Evolutionary conservation across 257 asterid genomes (phyloP).

Genomic region (Solanum dulcamara): DNA sequence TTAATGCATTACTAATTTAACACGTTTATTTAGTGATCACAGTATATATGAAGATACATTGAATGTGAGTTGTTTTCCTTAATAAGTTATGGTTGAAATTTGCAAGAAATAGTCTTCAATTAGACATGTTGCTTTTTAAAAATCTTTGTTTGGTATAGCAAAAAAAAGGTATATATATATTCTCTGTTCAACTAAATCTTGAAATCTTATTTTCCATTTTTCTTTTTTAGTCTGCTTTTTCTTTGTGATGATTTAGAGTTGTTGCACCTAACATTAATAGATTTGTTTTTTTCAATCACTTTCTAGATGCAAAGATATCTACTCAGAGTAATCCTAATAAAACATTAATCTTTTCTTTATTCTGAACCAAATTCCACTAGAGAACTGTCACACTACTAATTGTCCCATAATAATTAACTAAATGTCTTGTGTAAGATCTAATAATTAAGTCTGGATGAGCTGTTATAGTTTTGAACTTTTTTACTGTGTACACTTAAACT

Average conservation of each 20-base stretch:
- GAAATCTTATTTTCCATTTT: background rate
- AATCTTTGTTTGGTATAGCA: background rate
- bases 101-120: background rate
- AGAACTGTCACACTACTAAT: background rate
- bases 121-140: background rate
- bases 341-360: background rate
- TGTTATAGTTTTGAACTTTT: too few species aligned
- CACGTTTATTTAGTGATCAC: background rate
- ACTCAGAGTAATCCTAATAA: background rate
- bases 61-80: background rate
- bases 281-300: background rate
- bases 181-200: background rate
- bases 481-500: too few species aligned
- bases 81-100: background rate
- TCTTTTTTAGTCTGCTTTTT: background rate
- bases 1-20: background rate
- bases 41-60: background rate
- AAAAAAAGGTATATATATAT: background rate
- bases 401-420: background rate
- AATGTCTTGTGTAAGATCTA: too few species aligned
- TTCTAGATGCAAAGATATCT: background rate
- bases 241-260: background rate
- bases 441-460: too few species aligned
- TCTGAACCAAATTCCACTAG: background rate
- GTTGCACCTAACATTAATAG: background rate